Evolutionary conservation across 768 basidiomycete genomes (phyloP).

Genomic region (Calocera viscosa): DNA sequence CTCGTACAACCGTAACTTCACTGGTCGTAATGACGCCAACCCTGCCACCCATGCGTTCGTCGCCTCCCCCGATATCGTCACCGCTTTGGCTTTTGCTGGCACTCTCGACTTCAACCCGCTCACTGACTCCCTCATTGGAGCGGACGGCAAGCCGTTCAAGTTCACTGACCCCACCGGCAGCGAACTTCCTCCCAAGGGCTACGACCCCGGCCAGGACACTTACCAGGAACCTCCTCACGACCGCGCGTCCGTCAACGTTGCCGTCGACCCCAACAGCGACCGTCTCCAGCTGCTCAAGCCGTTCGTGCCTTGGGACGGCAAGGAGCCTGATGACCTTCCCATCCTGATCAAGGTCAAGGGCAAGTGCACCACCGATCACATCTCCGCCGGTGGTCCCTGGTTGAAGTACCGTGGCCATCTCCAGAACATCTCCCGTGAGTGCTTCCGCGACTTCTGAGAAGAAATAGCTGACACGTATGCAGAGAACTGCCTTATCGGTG

Average conservation of each 20-base stretch:
- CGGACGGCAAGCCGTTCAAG: constrained; percentile 94
- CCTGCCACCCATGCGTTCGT: constrained; percentile 96
- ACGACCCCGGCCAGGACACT: constrained; percentile 92
- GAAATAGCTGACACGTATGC: constrained; percentile 15
- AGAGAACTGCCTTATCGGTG: constrained; percentile 97
- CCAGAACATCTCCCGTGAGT: constrained; percentile 86
- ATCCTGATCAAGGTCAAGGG: constrained; percentile 96
- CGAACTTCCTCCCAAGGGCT: constrained; percentile 90
- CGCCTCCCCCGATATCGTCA: constrained; percentile 87
- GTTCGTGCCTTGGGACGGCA: constrained; percentile 86
- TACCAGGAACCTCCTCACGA: constrained; percentile 90
- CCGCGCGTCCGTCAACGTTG: constrained; percentile 71
- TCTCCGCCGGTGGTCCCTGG: constrained; percentile 97
- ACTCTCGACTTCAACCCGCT: constrained; percentile 93
- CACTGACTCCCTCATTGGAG: constrained; percentile 72
- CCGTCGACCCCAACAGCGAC: constrained; percentile 71
- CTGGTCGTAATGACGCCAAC: constrained; percentile 98
- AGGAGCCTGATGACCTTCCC: constrained; percentile 78
- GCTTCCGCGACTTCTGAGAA: background rate
- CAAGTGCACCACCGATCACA: constrained; percentile 97
- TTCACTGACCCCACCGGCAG: constrained; percentile 83
- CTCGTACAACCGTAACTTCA: constrained; percentile 99
- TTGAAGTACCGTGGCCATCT: constrained; percentile 99
- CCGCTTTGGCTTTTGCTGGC: constrained; percentile 92
- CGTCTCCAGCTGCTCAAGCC: constrained; percentile 84